Percentiles rank a stretch among this genome's conserved stretches.
phyloP scores from a whole-genome alignment of 1,284 basidiomycete genomes.

The Pulveroboletus ridleyi region DNA sequence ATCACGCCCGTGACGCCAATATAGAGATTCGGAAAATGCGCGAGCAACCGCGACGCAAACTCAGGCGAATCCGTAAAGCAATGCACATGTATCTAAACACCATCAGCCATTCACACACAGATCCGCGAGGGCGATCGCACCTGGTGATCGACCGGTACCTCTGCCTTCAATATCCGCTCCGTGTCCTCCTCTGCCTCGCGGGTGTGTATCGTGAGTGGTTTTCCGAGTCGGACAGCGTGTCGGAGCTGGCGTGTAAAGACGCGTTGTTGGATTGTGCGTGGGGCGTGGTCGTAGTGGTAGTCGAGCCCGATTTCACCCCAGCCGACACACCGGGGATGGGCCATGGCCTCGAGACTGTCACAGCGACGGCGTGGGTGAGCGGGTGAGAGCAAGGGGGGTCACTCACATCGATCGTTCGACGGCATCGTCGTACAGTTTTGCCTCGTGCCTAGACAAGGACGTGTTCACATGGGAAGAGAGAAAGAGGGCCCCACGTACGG shows the following conservation, averaged over 20 bases:
- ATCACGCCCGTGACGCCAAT: constrained; percentile 87
- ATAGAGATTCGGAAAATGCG: constrained; percentile 79
- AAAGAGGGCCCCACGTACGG: constrained; percentile 53
- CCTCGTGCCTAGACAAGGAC: constrained; percentile 62
- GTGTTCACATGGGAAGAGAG: background rate
- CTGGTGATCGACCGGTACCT: constrained; percentile 72
- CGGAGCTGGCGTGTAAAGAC: constrained; percentile 74
- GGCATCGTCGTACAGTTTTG: constrained; percentile 67
- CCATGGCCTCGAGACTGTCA: constrained; percentile 72
- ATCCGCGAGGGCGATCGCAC: constrained; percentile 40
- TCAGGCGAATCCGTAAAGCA: constrained; percentile 83
- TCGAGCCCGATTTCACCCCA: constrained; percentile 90
- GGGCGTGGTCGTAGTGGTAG: constrained; percentile 82
- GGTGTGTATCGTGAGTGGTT: constrained; percentile 82
- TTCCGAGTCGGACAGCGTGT: constrained; percentile 68
- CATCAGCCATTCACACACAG: too few species aligned
- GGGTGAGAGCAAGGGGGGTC: too few species aligned
- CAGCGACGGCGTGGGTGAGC: too few species aligned
- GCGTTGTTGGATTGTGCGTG: constrained; percentile 66
- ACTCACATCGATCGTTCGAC: constrained; percentile 75
- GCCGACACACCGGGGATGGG: constrained; percentile 80
- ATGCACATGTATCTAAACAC: constrained; percentile 72
- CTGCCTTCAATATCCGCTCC: constrained; percentile 73
- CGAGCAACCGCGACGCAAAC: constrained; percentile 72
- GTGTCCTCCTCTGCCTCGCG: constrained; percentile 84